Conservation (phyloP, 2,329 filamentous ascomycete species). For the Fusarium caatingaense region DNA sequence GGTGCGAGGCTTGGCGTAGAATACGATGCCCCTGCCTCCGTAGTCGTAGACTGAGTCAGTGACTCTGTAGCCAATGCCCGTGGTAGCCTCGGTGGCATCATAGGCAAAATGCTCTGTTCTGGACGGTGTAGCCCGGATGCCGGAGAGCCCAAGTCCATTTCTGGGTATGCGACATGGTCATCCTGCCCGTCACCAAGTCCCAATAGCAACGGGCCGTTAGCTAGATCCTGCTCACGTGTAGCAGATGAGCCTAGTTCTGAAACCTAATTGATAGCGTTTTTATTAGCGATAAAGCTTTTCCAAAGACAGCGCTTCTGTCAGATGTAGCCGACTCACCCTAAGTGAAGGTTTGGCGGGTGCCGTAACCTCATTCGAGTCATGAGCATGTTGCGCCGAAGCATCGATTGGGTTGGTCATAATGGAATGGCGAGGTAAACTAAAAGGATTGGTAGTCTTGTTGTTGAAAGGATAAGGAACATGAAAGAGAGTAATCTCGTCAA, state of each 20-base stretch:
- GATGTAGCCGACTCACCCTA: neutral
- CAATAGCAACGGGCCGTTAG: neutral
- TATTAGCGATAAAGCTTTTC: fast-evolving
- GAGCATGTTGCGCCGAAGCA: too few relatives aligned
- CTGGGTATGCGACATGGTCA: neutral
- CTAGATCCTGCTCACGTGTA: neutral
- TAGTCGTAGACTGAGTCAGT: too few relatives aligned
- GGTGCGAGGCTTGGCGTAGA: too few relatives aligned
- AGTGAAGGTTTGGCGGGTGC: neutral
- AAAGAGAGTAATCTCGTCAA: too few relatives aligned
- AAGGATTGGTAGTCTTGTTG: too few relatives aligned
- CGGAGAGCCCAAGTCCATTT: fast-evolving
- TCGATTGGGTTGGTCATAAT: neutral
- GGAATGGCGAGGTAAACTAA: too few relatives aligned
- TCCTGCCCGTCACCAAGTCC: neutral
- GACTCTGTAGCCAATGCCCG: too few relatives aligned
- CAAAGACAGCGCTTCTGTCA: fast-evolving
- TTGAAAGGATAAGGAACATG: too few relatives aligned
- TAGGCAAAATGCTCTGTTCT: fast-evolving
- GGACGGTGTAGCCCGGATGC: fast-evolving
- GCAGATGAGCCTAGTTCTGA: fast-evolving
- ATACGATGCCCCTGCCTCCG: too few relatives aligned
- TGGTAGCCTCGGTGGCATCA: neutral
- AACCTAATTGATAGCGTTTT: too few relatives aligned
- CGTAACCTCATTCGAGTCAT: neutral